Evolutionary conservation across 2,329 filamentous ascomycete genomes (phyloP), one percentile per base, ranked within the genome.

Genomic region (Elsinoe ampelina): DNA sequence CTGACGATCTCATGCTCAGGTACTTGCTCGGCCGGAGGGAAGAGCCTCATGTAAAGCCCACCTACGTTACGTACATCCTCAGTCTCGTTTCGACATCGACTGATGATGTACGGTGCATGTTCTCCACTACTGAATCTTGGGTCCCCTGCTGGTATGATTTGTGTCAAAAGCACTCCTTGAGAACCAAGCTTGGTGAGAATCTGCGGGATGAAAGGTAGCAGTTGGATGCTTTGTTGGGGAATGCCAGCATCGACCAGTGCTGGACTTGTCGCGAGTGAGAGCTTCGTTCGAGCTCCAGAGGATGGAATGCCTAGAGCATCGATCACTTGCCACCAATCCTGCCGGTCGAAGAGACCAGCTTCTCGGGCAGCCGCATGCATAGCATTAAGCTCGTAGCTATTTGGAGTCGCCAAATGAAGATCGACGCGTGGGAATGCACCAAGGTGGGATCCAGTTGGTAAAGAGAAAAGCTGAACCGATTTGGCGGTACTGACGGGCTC

Each of bases 401-500:
- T 98, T 1, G 93, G 93, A 1, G 89, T 88, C 2, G 85, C 81
- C 8, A 96, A 77, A 68, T 87, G 80, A 61, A 93, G 75, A n/a
- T 79, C 76, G 7, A 85, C 72, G 17, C 72, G 68, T 1, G 81
- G 89, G 73, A 76, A 92, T 58, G 79, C 71, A 22, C 12, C 58
- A 20, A 63, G 56, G 7, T 56, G 45, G 17, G 60, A 60, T 17
- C 13, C 69, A 67, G 35, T 61, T 48, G 57, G 74, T 57, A 13
- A 67, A 61, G 26, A 72, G 72, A 93, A 95, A 5, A 91, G 75
- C 7, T 82, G 78, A 47, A 79, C 75, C 3, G 88, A 81, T 74
- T 97, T 98, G 58, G 82, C 83, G 1, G 80, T 83, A 1, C 89
- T 95, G 5, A 97, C 93, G 1, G 93, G 92, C 71, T 97, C 93